Conservation (phyloP, 2,329 filamentous ascomycete genomes). For the Colletotrichum echinochloae region DNA sequence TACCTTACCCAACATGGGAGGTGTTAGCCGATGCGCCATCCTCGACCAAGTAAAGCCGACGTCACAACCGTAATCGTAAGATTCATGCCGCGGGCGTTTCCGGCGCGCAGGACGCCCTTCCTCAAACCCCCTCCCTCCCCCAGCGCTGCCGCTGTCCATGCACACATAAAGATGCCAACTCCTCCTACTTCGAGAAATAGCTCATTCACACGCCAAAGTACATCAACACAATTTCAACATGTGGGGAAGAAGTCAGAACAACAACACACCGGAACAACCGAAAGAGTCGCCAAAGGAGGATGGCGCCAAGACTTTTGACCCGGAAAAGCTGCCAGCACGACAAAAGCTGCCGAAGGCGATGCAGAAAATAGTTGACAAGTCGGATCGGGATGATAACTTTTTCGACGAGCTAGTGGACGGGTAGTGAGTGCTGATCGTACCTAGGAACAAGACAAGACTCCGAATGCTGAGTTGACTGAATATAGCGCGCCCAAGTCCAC, state of each 20-base stretch:
- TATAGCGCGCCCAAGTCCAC: slow-evolving; percentile 80
- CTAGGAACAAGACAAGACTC: slow-evolving; percentile 20
- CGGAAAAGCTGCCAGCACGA: slow-evolving; percentile 59
- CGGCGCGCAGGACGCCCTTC: slow-evolving; percentile 25
- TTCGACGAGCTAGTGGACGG: slow-evolving; percentile 84
- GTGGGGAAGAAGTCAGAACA: slow-evolving; percentile 56
- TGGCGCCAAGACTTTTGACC: slow-evolving; percentile 52
- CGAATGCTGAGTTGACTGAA: slow-evolving; percentile 40
- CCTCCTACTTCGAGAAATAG: background rate
- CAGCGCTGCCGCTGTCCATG: slow-evolving; percentile 23
- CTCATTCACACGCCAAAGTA: slow-evolving; percentile 35
- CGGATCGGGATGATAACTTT: slow-evolving; percentile 75
- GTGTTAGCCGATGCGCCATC: slow-evolving; percentile 15
- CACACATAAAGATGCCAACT: slow-evolving; percentile 25
- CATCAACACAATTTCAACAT: slow-evolving; percentile 43
- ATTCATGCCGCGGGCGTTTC: slow-evolving; percentile 38
- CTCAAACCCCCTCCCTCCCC: slow-evolving; percentile 8
- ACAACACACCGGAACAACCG: slow-evolving; percentile 48
- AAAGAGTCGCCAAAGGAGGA: slow-evolving; percentile 44
- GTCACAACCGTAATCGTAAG: slow-evolving; percentile 33
- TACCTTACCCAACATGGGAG: too few species aligned
- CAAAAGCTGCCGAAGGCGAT: slow-evolving; percentile 66
- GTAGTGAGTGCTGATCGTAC: slow-evolving; percentile 69
- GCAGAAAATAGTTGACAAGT: slow-evolving; percentile 69
- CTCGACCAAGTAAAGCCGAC: slow-evolving; percentile 27